Evolutionary conservation across 2,329 filamentous ascomycete genomes (phyloP).

Genomic region (Nemania abortiva): DNA sequence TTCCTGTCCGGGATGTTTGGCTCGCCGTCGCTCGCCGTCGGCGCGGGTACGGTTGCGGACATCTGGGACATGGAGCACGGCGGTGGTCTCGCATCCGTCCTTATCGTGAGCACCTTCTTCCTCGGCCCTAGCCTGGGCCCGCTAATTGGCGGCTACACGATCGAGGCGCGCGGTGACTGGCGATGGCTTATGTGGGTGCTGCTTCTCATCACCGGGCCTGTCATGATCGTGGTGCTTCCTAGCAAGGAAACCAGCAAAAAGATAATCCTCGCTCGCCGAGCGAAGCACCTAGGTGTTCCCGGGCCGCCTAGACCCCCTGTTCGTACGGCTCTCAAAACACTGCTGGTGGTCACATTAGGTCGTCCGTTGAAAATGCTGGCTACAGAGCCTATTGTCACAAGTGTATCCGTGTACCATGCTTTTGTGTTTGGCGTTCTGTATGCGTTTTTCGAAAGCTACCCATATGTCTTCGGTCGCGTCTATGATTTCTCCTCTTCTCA

Average conservation of each 20-base stretch:
- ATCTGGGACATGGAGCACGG: slow-evolving; percentile 57
- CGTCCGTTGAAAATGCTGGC: slow-evolving; percentile 68
- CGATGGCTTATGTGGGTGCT: slow-evolving; percentile 65
- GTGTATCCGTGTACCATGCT: slow-evolving; percentile 62
- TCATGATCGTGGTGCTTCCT: slow-evolving; percentile 53
- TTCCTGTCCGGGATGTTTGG: slow-evolving; percentile 59
- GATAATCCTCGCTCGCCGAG: slow-evolving; percentile 56
- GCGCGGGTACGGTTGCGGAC: slow-evolving; percentile 62
- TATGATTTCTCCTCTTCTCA: slow-evolving; percentile 59
- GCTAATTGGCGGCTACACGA: slow-evolving; percentile 61
- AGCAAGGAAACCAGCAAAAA: slow-evolving; percentile 69
- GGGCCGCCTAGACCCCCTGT: slow-evolving; percentile 45
- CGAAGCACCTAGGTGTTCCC: slow-evolving; percentile 51
- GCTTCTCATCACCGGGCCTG: slow-evolving; percentile 58
- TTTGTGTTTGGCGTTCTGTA: slow-evolving; percentile 65
- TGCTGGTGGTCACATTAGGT: slow-evolving; percentile 58
- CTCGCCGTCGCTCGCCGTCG: slow-evolving; percentile 62
- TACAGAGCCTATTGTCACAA: slow-evolving; percentile 72
- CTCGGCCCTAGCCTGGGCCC: slow-evolving; percentile 51
- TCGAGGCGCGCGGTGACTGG: slow-evolving; percentile 58
- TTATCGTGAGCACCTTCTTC: slow-evolving; percentile 64
- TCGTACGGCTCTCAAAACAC: slow-evolving; percentile 46
- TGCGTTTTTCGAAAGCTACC: slow-evolving; percentile 63
- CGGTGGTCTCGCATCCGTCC: slow-evolving; percentile 58
- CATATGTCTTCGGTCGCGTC: slow-evolving; percentile 59